Evolutionary conservation across 169 alveolate species (phyloP).

Genomic region (Cryptosporidium ubiquitum): DNA sequence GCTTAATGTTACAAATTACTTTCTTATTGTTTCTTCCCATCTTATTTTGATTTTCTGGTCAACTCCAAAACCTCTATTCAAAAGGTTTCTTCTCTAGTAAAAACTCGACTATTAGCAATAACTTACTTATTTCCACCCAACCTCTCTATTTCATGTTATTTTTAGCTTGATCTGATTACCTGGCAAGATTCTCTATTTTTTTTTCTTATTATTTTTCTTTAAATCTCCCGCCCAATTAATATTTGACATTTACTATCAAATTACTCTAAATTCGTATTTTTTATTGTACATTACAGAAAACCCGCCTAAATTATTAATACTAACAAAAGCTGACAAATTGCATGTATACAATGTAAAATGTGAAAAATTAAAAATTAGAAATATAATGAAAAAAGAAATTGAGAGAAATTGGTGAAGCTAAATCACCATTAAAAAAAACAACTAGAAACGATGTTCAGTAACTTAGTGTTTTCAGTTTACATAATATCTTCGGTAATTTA

Average conservation of each 20-base stretch:
- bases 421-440: too few relatives aligned
- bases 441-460: too few relatives aligned
- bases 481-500: too few relatives aligned
- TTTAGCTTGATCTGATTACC: background rate
- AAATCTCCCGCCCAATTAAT: background rate
- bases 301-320: background rate
- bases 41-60: background rate
- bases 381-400: too few relatives aligned
- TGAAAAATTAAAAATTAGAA: background rate
- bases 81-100: background rate
- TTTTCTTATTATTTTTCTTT: background rate
- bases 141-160: background rate
- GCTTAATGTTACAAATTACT: conserved; percentile 33
- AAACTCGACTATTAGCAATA: background rate
- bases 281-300: background rate
- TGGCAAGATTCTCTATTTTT: background rate
- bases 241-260: background rate
- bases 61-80: background rate
- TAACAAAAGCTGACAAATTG: background rate
- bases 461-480: too few relatives aligned
- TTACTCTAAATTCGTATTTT: background rate
- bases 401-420: too few relatives aligned
- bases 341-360: background rate
- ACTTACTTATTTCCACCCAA: background rate
- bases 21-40: conserved; percentile 22